Conservation (phyloP, 2,329 filamentous ascomycete genomes). For the Colletotrichum noveboracense region DNA sequence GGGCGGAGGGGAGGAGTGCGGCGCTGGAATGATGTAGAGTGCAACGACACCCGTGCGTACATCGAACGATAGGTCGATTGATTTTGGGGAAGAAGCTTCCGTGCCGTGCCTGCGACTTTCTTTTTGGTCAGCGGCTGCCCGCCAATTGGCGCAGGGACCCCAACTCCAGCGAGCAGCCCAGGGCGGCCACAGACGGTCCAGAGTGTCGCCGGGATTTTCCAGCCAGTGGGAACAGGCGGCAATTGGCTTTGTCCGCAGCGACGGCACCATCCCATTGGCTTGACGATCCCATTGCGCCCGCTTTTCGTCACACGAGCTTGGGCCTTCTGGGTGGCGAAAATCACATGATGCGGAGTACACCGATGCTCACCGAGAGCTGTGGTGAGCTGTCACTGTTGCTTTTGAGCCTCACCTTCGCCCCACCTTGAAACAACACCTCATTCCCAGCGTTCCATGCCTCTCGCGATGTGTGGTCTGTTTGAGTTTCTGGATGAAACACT, state of each 20-base stretch:
- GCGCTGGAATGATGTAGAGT: constrained; percentile 18
- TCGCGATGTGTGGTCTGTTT: not conserved
- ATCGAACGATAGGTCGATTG: constrained; percentile 21
- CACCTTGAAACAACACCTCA: constrained; percentile 6
- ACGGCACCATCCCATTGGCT: not conserved
- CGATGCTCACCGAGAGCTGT: constrained; percentile 6
- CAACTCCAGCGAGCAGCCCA: not conserved
- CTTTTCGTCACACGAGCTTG: constrained; percentile 15
- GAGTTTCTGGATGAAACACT: not conserved
- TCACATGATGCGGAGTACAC: constrained; percentile 21
- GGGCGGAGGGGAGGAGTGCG: not conserved
- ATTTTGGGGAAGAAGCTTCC: constrained; percentile 19
- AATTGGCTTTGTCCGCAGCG: not conserved
- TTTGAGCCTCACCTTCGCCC: constrained; percentile 14
- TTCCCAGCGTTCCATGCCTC: not conserved
- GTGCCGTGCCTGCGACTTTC: not conserved
- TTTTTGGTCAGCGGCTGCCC: constrained; percentile 3
- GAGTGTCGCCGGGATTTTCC: not conserved
- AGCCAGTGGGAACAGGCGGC: constrained; percentile 9
- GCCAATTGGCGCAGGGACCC: not conserved
- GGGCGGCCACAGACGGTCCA: not conserved
- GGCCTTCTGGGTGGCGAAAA: not conserved
- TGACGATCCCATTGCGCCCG: not conserved
- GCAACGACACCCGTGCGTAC: constrained; percentile 12
- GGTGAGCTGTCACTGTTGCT: not conserved